phyloP scores from a whole-genome alignment of 495 filamentous ascomycete genomes.

The Penicillium ochrochloron region DNA sequence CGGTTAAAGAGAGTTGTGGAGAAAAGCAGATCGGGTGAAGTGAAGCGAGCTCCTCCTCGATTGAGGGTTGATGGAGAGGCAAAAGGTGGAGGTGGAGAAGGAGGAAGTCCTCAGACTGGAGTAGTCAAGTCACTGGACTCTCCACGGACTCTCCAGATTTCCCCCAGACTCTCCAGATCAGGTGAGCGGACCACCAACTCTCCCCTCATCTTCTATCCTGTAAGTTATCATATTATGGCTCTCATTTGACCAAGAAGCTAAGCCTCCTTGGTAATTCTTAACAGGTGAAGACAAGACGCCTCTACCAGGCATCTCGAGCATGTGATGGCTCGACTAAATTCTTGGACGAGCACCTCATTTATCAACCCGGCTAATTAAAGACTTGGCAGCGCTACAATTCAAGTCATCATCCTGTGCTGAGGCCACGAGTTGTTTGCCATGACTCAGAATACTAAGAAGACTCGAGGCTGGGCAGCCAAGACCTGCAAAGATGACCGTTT shows the following conservation, averaged over 20 bases:
- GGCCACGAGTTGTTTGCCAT: not conserved
- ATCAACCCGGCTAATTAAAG: not conserved
- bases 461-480: not conserved
- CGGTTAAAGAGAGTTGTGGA: not conserved
- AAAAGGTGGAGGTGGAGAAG: not conserved
- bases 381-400: not conserved
- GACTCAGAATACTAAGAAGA: not conserved
- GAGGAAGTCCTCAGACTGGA: not conserved
- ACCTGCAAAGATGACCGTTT: not conserved
- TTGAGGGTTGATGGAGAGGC: not conserved
- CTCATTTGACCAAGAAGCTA: not conserved
- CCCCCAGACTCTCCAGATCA: not conserved
- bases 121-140: not conserved
- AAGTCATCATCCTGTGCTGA: not conserved
- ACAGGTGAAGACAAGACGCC: not conserved
- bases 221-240: not conserved
- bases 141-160: constrained; percentile 3
- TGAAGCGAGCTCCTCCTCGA: constrained; percentile 11
- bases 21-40: constrained; percentile 9
- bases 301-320: not conserved
- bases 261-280: not conserved
- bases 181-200: not conserved
- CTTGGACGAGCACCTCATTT: not conserved
- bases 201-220: no score
- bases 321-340: not conserved